These are phyloP conservation scores for Haplosporangium sp. DNA, from an alignment of 371 early-diverging fungal genomes.

Conservation along the genomic window DNA sequence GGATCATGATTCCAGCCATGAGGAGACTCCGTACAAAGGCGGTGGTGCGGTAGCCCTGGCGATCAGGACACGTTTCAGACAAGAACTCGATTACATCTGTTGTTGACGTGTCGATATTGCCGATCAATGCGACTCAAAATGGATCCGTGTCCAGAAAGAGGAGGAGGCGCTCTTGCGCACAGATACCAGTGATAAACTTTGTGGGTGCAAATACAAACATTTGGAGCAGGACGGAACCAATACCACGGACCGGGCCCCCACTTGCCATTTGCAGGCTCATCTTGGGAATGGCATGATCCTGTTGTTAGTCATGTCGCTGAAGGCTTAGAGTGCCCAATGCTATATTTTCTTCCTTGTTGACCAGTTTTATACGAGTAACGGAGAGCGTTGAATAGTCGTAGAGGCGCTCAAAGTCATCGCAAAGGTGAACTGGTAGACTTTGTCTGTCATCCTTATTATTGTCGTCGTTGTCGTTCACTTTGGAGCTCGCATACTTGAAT, in stretches of 20 bases:
- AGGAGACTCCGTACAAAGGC: not conserved
- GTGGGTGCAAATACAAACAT: constrained; percentile 43
- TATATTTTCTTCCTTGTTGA: not conserved
- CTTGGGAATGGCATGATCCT: too few relatives aligned
- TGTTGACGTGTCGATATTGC: constrained; percentile 22
- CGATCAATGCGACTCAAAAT: constrained; percentile 26
- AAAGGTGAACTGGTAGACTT: too few relatives aligned
- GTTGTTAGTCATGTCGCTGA: not conserved
- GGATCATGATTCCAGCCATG: constrained; percentile 17
- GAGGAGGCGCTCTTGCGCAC: constrained; percentile 20
- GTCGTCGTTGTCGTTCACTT: too few relatives aligned
- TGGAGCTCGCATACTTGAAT: too few relatives aligned
- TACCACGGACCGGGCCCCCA: constrained; percentile 28
- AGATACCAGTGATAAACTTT: constrained; percentile 38
- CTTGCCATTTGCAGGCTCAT: constrained; percentile 9
- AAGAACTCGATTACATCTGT: constrained; percentile 25
- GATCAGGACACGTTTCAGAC: constrained; percentile 15
- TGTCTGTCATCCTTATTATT: too few relatives aligned
- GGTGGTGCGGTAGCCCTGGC: constrained; percentile 23
- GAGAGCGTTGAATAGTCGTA: too few relatives aligned
- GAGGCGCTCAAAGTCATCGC: too few relatives aligned
- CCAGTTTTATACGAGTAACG: not conserved
- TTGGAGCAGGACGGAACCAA: constrained; percentile 29
- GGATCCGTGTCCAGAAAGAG: constrained; percentile 8
- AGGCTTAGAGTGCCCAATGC: not conserved